These are phyloP conservation scores for Venturiaceae sp. DNA, from an alignment of 2,329 filamentous ascomycete genomes.

Conservation along the genomic window DNA sequence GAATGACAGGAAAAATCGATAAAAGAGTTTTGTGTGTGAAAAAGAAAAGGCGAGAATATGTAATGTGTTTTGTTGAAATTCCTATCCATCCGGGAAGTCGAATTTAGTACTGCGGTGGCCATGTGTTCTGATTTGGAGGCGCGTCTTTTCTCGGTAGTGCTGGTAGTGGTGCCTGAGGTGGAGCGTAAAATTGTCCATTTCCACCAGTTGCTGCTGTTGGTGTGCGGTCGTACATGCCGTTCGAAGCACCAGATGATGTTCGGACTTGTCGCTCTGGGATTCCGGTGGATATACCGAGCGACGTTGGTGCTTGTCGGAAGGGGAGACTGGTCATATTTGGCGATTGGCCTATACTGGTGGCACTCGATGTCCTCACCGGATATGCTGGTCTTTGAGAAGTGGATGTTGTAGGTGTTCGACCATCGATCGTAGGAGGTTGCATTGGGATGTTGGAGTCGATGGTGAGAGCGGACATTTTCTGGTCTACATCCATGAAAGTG, in stretches of 20 bases:
- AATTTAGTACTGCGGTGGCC: background rate
- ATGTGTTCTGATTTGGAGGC: background rate
- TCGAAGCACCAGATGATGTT: background rate
- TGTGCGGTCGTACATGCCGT: background rate
- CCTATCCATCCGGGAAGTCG: no score
- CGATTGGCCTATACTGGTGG: background rate
- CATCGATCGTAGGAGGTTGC: background rate
- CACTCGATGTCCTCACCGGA: slow-evolving; percentile 4
- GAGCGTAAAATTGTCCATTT: background rate
- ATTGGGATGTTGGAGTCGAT: slow-evolving; percentile 1
- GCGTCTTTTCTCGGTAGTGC: background rate
- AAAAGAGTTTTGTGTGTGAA: background rate
- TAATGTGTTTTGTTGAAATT: background rate
- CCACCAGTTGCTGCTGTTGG: background rate
- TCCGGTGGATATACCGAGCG: background rate
- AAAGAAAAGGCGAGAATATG: background rate
- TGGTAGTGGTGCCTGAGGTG: background rate
- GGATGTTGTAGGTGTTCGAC: background rate
- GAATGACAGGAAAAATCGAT: background rate
- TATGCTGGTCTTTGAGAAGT: background rate
- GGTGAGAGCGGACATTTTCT: slow-evolving; percentile 2
- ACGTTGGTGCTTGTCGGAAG: background rate
- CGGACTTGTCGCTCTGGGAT: background rate
- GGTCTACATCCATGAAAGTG: slow-evolving; percentile 7
- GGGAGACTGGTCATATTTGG: background rate